Base-by-base conservation (phyloP, 2,329 filamentous ascomycete genomes). In the Cytospora piceae region DNA sequence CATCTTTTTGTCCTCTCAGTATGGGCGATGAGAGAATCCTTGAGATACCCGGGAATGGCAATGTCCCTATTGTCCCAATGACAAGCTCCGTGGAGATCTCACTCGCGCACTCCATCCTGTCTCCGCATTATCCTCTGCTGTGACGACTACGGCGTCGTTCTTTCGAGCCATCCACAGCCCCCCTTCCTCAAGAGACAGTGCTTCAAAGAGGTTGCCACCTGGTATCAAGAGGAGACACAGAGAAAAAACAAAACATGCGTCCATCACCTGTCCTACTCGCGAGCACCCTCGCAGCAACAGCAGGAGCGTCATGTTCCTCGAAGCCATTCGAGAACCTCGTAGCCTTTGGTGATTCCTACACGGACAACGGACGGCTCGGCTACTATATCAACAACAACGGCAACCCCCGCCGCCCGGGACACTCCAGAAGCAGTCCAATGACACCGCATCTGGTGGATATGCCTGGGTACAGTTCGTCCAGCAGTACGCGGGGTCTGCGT, bases 281-380 rank as follows among this genome's bases (percentile, higher is more conserved):
- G 24, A 49, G 49, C 17, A 39, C 42, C 7, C 37, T 65, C 7
- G 56, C 55, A 55, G 49, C 53, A 22, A 22, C 37, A 7, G 55
- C 65, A 57, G 61, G 58, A 15, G 64, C 65, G 53, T 59, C 51
- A 27, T 59, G 52, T 15, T 51, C 51, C 37, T 76, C 77, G 37
- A 78, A 80, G 46, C 58, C 67, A 6, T 87, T 92, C 73, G 81
- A 85, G 32, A 88, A 86, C 58, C 74, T 92, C 46, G 83, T 92
- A 49, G 83, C 87, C 0, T 93, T 93, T 73, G 90, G 90, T 15
- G 89, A 93, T 75, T 92, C 89, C 75, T 93, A 90, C 72, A 92
- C 90, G 0, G 91, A 94, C 72, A 89, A 93, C 71, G 86, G 83
- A 15, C 85, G 91, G 12, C 74, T 91, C 12, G 72, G 73, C 12